These are phyloP conservation scores for Hebeloma cylindrosporum DNA, from an alignment of 768 basidiomycete genomes.

Conservation along the genomic window DNA sequence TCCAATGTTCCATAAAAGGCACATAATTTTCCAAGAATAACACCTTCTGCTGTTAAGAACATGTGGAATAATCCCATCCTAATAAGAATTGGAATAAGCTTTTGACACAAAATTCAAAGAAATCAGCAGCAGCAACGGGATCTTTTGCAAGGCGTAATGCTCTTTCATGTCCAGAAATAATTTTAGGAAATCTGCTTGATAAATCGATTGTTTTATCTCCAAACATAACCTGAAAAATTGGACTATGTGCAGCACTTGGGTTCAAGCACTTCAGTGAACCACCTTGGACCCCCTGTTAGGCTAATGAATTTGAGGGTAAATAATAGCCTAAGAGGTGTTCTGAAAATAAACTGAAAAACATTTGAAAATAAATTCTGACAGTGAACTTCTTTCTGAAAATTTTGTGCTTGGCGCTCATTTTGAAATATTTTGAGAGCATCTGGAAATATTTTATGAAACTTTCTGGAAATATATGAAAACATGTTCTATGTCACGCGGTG, in stretches of 20 bases:
- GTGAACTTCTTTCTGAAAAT: too few relatives aligned
- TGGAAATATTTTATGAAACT: too few relatives aligned
- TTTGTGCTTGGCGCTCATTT: too few relatives aligned
- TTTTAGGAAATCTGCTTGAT: constrained; percentile 15
- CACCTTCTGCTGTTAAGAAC: constrained; percentile 16
- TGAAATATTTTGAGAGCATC: too few relatives aligned
- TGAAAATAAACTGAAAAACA: too few relatives aligned
- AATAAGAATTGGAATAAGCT: constrained; percentile 26
- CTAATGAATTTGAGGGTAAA: too few relatives aligned
- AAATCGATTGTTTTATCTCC: constrained; percentile 14
- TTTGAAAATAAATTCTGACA: too few relatives aligned
- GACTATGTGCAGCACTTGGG: constrained; percentile 6
- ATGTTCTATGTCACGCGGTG: too few relatives aligned
- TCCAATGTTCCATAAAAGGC: constrained; percentile 31
- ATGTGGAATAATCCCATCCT: constrained; percentile 26
- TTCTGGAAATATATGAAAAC: too few relatives aligned
- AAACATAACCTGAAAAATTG: constrained; percentile 12
- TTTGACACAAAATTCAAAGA: constrained; percentile 27
- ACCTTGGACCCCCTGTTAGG: too few relatives aligned
- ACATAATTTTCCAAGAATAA: constrained; percentile 29
- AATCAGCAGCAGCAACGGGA: constrained; percentile 36
- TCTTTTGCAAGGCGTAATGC: constrained; percentile 28
- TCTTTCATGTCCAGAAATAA: constrained; percentile 15
- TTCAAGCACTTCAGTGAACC: too few relatives aligned
- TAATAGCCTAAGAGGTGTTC: constrained; percentile 32